Evolutionary conservation across 176 grass and related monocot species (phyloP).

Genomic region (Rhynchospora breviuscula): DNA sequence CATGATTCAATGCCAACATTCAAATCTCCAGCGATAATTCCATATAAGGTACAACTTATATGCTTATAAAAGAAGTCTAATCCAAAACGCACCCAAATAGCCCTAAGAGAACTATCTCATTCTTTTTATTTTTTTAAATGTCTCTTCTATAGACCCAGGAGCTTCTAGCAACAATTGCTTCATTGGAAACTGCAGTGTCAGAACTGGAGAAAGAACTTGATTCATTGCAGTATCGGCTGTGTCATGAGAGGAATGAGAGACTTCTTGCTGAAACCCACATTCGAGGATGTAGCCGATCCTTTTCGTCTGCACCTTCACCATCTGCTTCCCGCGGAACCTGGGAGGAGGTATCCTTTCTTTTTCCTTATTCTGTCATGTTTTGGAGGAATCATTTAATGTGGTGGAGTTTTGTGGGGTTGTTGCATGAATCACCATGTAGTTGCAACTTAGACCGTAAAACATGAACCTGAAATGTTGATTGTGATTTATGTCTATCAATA

Average conservation of each 20-base stretch:
- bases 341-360: slow-evolving; percentile 64
- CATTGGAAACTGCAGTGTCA: slow-evolving; percentile 59
- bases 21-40: slow-evolving; percentile 65
- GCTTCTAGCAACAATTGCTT: slow-evolving; percentile 57
- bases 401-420: background rate
- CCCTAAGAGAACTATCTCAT: background rate
- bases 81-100: too few species aligned
- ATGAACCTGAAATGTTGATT: background rate
- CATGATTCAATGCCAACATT: slow-evolving; percentile 33
- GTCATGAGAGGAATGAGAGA: slow-evolving; percentile 76
- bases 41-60: slow-evolving; percentile 46
- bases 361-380: background rate
- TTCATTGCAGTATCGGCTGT: slow-evolving; percentile 74
- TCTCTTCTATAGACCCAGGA: slow-evolving; percentile 43
- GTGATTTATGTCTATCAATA: background rate
- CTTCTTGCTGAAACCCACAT: slow-evolving; percentile 62
- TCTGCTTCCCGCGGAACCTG: slow-evolving; percentile 64
- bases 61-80: background rate
- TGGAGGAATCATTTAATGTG: background rate
- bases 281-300: slow-evolving; percentile 12
- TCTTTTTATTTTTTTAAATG: background rate
- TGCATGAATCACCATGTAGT: background rate
- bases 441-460: background rate
- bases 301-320: slow-evolving; percentile 34
- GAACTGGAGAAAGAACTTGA: slow-evolving; percentile 86